Percentiles rank a stretch among this genome's conserved stretches.
These are phyloP conservation scores for Eustoma russellianum DNA, from an alignment of 257 asterid genomes.

Conservation along the genomic window DNA sequence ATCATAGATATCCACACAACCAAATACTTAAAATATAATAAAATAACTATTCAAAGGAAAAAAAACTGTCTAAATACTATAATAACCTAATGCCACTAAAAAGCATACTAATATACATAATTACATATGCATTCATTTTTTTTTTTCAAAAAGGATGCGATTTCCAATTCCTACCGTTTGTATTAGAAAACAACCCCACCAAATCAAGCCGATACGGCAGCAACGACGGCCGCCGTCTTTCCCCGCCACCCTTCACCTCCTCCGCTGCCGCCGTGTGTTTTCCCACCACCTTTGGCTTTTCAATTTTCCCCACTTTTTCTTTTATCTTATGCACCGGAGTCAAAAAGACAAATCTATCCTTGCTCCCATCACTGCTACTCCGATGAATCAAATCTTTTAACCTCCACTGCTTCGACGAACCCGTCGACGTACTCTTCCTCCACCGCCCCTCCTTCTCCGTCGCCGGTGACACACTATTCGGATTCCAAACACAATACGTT, in stretches of 20 bases:
- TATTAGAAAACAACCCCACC: conserved; percentile 51
- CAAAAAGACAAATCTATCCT: conserved; percentile 19
- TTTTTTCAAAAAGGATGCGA: conserved; percentile 9
- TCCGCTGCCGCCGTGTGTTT: background rate
- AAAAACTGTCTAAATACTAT: too few relatives aligned
- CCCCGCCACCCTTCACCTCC: conserved; percentile 13
- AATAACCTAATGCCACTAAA: too few relatives aligned
- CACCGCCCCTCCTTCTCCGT: conserved; percentile 2
- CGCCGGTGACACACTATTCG: conserved; percentile 12
- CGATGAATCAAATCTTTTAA: conserved; percentile 18
- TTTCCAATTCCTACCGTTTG: conserved; percentile 32
- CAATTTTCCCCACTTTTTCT: conserved; percentile 5
- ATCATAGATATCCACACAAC: too few relatives aligned
- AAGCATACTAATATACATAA: too few relatives aligned
- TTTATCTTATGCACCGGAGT: conserved; percentile 8
- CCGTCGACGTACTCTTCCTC: conserved; percentile 24
- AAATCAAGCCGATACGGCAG: conserved; percentile 61
- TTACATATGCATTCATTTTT: background rate
- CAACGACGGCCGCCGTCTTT: conserved; percentile 30
- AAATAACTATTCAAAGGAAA: too few relatives aligned
- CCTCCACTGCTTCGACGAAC: conserved; percentile 31
- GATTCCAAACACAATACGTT: conserved; percentile 32
- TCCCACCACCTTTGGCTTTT: background rate
- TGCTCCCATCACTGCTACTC: conserved; percentile 22
- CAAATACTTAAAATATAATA: too few relatives aligned